Evolutionary conservation across 2,329 filamentous ascomycete species (phyloP).

Genomic region (Fusarium burgessii): DNA sequence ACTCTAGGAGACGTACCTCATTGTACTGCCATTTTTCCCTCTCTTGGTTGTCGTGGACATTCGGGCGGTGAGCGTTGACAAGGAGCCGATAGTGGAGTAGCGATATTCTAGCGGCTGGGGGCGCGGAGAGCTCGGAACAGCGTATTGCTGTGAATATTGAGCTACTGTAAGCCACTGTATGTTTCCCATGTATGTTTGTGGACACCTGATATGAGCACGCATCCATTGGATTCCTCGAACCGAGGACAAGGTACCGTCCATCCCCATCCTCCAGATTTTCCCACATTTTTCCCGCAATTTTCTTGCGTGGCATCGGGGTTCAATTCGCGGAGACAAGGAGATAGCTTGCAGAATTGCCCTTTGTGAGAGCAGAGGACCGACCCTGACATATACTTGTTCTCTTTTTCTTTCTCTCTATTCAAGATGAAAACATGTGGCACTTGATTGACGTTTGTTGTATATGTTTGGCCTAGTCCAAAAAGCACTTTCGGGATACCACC

Average conservation of each 20-base stretch:
- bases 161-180: conserved; percentile 27
- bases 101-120: conserved; percentile 43
- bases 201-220: conserved; percentile 27
- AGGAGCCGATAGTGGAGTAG: conserved; percentile 43
- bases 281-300: conserved; percentile 22
- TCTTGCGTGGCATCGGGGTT: conserved; percentile 1
- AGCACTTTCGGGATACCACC: conserved; percentile 3
- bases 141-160: conserved; percentile 2
- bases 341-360: conserved; percentile 5
- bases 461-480: background rate
- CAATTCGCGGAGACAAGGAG: conserved; percentile 7
- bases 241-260: conserved; percentile 11
- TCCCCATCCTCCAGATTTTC: conserved; percentile 24
- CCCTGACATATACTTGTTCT: background rate
- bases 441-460: conserved; percentile 1
- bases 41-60: conserved; percentile 21
- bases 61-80: conserved; percentile 41
- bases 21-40: conserved; percentile 22
- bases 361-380: background rate
- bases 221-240: conserved; percentile 7
- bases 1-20: conserved; percentile 9
- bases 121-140: conserved; percentile 36
- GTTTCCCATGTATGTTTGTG: conserved; percentile 33
- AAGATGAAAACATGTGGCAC: background rate
- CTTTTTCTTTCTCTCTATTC: background rate